These are phyloP conservation scores for Talaromyces albobiverticillius DNA, from an alignment of 2,329 filamentous ascomycete genomes.

Conservation along the genomic window DNA sequence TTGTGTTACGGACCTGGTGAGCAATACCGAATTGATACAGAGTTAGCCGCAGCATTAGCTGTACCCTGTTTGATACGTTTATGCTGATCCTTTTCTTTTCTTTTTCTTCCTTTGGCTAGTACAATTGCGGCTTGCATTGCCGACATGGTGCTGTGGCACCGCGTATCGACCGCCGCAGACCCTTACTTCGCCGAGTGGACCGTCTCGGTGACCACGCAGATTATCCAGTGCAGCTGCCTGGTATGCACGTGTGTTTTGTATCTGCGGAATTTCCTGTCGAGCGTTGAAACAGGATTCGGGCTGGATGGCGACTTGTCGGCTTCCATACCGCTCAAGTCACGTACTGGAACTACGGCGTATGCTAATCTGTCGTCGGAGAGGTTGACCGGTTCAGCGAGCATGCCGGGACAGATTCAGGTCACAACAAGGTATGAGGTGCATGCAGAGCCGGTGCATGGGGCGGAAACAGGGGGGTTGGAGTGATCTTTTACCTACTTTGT, in stretches of 20 bases:
- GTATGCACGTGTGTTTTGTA: constrained; percentile 3
- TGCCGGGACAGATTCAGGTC: constrained; percentile 2
- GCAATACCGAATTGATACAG: constrained; percentile 1
- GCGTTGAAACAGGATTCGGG: constrained; percentile 1
- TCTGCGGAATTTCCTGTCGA: neutral
- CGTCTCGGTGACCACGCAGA: constrained; percentile 1
- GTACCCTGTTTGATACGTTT: neutral
- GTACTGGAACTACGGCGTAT: no score
- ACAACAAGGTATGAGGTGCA: constrained; percentile 5
- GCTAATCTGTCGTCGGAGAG: neutral
- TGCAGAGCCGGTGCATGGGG: neutral
- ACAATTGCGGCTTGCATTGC: constrained; percentile 5
- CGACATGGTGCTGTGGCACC: constrained; percentile 1
- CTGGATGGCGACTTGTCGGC: constrained; percentile 1
- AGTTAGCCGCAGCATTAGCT: neutral
- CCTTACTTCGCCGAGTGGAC: constrained; percentile 4
- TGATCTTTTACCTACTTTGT: no score
- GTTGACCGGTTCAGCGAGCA: neutral
- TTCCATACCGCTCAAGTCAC: neutral
- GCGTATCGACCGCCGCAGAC: neutral
- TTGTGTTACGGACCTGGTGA: constrained; percentile 4
- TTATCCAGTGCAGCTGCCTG: constrained; percentile 4
- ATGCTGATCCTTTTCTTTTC: neutral
- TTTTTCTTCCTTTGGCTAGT: no score
- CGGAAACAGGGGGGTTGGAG: neutral